Evolutionary conservation across 192 early-diverging fungal genomes (phyloP).

Genomic region (Coemansia sp.): DNA sequence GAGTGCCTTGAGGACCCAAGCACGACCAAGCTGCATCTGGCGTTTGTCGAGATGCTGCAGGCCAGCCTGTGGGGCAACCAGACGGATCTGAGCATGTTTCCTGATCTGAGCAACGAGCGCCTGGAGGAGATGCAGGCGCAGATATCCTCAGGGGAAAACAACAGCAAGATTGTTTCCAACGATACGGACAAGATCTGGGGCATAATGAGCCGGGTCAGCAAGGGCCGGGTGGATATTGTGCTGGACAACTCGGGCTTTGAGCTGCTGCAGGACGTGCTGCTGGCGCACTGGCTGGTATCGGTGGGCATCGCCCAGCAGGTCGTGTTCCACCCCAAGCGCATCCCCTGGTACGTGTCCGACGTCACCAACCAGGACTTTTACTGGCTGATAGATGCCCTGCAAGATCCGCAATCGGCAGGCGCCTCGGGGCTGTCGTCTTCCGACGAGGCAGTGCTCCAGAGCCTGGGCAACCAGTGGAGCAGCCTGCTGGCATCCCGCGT

Average conservation of each 20-base stretch:
- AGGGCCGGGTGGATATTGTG: constrained; percentile 74
- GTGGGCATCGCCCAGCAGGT: constrained; percentile 62
- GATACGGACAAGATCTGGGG: constrained; percentile 66
- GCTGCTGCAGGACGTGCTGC: constrained; percentile 79
- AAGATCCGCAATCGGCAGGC: constrained; percentile 18
- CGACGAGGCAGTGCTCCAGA: constrained; percentile 49
- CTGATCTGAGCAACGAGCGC: constrained; percentile 63
- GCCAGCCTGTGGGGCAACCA: constrained; percentile 91
- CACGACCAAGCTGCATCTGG: constrained; percentile 35
- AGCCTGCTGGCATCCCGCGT: constrained; percentile 58
- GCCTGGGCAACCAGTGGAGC: constrained; percentile 65
- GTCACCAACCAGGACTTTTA: constrained; percentile 81
- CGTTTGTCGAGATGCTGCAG: constrained; percentile 69
- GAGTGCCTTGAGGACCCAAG: constrained; percentile 15
- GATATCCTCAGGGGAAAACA: constrained; percentile 46
- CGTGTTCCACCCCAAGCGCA: constrained; percentile 80
- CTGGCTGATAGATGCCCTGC: constrained; percentile 52
- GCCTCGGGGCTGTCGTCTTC: constrained; percentile 19
- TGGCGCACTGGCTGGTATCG: constrained; percentile 81
- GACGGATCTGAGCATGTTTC: constrained; percentile 77
- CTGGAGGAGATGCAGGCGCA: constrained; percentile 68
- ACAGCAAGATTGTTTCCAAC: constrained; percentile 67
- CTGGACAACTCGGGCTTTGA: constrained; percentile 95
- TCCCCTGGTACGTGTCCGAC: constrained; percentile 98
- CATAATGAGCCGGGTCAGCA: constrained; percentile 53